Percentiles rank a stretch among this genome's conserved stretches.
phyloP scores from a whole-genome alignment of 2,329 filamentous ascomycete genomes.

The Nectriaceae sp. region DNA sequence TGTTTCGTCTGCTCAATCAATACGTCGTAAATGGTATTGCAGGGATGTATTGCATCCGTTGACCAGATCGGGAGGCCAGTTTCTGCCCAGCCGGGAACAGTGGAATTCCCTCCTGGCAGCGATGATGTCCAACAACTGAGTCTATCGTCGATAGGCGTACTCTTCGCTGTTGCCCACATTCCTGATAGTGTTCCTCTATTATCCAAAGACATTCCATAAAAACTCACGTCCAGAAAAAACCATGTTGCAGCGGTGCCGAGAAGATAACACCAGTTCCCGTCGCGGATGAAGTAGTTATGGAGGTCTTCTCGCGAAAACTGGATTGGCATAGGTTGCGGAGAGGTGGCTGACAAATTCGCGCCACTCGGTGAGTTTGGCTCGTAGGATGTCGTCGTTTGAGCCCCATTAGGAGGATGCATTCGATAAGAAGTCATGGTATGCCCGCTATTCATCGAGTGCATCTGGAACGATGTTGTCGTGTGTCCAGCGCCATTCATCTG shows the following conservation, averaged over 20 bases:
- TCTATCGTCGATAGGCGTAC: slow-evolving; percentile 35
- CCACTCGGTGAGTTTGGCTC: slow-evolving; percentile 25
- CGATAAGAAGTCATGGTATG: slow-evolving; percentile 21
- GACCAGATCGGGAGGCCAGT: slow-evolving; percentile 50
- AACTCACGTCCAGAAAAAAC: slow-evolving; percentile 56
- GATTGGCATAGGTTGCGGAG: slow-evolving; percentile 41
- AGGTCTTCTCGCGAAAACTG: slow-evolving; percentile 52
- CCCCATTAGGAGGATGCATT: slow-evolving; percentile 23
- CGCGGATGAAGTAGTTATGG: slow-evolving; percentile 51
- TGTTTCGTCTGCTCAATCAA: slow-evolving; percentile 54
- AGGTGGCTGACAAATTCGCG: slow-evolving; percentile 34
- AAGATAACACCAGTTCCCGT: slow-evolving; percentile 38
- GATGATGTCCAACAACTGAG: slow-evolving; percentile 52
- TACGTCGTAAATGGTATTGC: slow-evolving; percentile 54
- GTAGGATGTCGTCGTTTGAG: slow-evolving; percentile 4
- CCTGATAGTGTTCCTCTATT: slow-evolving; percentile 40
- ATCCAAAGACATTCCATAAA: slow-evolving; percentile 55
- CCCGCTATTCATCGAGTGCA: slow-evolving; percentile 21
- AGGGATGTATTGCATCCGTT: slow-evolving; percentile 49
- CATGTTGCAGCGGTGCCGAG: slow-evolving; percentile 48
- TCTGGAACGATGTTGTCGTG: slow-evolving; percentile 23
- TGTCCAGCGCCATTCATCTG: slow-evolving; percentile 16
- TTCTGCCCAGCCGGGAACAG: slow-evolving; percentile 43
- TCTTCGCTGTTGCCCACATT: slow-evolving; percentile 39
- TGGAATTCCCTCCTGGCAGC: slow-evolving; percentile 44